A percentile compares a stretch with the other conserved stretches of the same genome.
Conservation (phyloP, 179 eudicot genomes). For the Spinacia oleracea region DNA sequence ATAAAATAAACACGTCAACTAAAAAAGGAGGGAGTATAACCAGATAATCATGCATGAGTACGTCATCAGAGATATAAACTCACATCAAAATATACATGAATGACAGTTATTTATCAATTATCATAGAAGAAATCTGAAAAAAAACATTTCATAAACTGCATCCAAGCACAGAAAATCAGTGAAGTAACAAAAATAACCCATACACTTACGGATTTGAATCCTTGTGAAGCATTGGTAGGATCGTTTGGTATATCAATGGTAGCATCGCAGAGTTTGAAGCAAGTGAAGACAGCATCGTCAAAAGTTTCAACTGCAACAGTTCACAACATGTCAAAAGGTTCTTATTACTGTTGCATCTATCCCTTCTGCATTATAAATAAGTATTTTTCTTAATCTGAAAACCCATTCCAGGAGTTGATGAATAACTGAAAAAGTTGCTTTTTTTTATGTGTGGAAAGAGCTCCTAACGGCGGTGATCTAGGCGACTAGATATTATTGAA, state of each 20-base stretch:
- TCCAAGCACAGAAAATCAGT: background rate
- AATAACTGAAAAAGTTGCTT: background rate
- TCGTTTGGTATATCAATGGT: constrained; percentile 70
- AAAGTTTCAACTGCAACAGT: constrained; percentile 66
- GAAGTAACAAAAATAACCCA: background rate
- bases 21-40: background rate
- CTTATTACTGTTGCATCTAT: background rate
- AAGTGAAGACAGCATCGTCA: constrained; percentile 72
- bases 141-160: background rate
- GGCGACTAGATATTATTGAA: background rate
- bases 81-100: background rate
- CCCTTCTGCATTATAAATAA: background rate
- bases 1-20: too few species aligned
- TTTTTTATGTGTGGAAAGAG: background rate
- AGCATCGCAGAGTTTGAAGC: constrained; percentile 85
- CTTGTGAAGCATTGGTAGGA: constrained; percentile 85
- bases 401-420: background rate
- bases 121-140: background rate
- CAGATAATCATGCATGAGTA: background rate
- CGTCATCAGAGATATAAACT: background rate
- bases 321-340: constrained; percentile 12
- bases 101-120: too few species aligned
- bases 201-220: constrained; percentile 71
- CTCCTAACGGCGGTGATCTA: background rate
- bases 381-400: background rate